Evolutionary conservation across 768 basidiomycete species (phyloP), one percentile per base, ranked within the genome.

Genomic region (Filobasidium wieringae): DNA sequence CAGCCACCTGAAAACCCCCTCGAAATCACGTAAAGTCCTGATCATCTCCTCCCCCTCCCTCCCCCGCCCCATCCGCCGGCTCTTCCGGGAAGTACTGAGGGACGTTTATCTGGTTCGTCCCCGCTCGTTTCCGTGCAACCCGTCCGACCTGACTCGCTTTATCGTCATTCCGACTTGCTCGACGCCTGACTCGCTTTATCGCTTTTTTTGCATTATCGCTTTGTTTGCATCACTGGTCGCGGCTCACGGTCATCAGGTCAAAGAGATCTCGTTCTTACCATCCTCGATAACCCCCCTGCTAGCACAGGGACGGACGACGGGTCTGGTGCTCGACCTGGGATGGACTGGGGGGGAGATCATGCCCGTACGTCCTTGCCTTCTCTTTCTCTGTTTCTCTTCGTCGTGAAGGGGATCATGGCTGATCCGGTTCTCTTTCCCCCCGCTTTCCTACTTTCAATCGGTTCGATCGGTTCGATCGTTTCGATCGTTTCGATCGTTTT

Each of bases 11-110:
- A 79, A 96, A 72, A 87, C 89, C 64, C 95, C 97, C 68, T 87
- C 95, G 1, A 93, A 91, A 73, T 84, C 90, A 30, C 82, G 95
- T 55, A 97, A 95, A 74, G 86, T 99, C 53, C 88, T 97, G 53
- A 66, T 99, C 22, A 78, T 93, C 6, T 95, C 97, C 74, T 86
- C 89, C 70, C 87, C 93, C 0, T 75, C 93, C 24, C 76, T 96
- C 17, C 88, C 92, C 1, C 71, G 87, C 1, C 80, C 84, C 57
- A 83, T 96, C 68, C 97, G 97, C 74, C 87, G 93, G 40, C 82
- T 81, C 58, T 80, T 97, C 36, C 88, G 89, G 0, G 81, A 82
- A 53, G 82, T 88, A 39, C 75, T 97, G 19, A 97, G 97, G 68
- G 85, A 87, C 61, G 95, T 92, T 67, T 75, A 88, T 5, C 87